phyloP scores from a whole-genome alignment of 495 filamentous ascomycete species.

The Elasticomyces elasticus region DNA sequence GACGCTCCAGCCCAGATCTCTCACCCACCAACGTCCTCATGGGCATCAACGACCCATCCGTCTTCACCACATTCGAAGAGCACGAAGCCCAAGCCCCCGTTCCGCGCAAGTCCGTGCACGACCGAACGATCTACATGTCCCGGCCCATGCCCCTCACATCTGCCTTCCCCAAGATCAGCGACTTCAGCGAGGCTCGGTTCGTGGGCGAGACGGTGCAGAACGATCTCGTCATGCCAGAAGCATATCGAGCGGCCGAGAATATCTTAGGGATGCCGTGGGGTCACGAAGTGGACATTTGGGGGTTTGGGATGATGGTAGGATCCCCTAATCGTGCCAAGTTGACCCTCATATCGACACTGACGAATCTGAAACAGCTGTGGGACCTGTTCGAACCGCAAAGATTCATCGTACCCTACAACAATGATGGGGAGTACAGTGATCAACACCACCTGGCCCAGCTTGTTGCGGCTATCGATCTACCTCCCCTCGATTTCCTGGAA shows the following conservation, averaged over 20 bases:
- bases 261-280: slow-evolving; percentile 38
- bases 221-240: slow-evolving; percentile 23
- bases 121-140: slow-evolving; percentile 28
- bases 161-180: slow-evolving; percentile 34
- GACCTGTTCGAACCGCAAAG: slow-evolving; percentile 27
- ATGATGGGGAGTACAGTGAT: slow-evolving; percentile 16
- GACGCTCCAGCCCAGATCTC: slow-evolving; percentile 23
- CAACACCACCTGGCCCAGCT: slow-evolving; percentile 31
- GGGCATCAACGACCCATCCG: slow-evolving; percentile 8
- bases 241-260: slow-evolving; percentile 42
- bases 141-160: slow-evolving; percentile 5
- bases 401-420: slow-evolving; percentile 14
- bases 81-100: slow-evolving; percentile 18
- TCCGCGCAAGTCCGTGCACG: background rate
- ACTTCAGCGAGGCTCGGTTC: slow-evolving; percentile 39
- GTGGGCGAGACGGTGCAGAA: slow-evolving; percentile 4
- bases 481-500: slow-evolving; percentile 23
- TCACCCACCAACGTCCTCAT: slow-evolving; percentile 33
- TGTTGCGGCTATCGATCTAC: slow-evolving; percentile 29
- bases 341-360: background rate
- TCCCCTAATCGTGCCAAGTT: background rate
- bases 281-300: slow-evolving; percentile 43
- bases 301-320: slow-evolving; percentile 42
- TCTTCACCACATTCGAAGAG: slow-evolving; percentile 11
- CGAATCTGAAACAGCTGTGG: slow-evolving; percentile 23